Evolutionary conservation across 495 filamentous ascomycete genomes (phyloP).

Genomic region (Halenospora varia): DNA sequence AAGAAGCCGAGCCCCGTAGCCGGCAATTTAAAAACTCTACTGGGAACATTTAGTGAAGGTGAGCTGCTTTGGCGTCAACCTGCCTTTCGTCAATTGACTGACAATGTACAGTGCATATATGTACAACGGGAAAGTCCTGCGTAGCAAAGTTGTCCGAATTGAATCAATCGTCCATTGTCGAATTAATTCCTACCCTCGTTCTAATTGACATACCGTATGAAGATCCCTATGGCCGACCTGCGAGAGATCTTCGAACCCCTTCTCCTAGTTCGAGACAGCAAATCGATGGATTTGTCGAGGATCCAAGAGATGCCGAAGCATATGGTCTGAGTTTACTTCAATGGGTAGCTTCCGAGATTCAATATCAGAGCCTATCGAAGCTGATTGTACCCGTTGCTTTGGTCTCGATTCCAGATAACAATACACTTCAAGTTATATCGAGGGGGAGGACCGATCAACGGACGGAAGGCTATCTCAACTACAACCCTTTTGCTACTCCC

Average conservation of each 20-base stretch:
- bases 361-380: slow-evolving; percentile 65
- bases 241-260: slow-evolving; percentile 28
- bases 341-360: slow-evolving; percentile 65
- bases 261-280: slow-evolving; percentile 39
- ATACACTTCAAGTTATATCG: not conserved
- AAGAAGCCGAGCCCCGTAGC: slow-evolving; percentile 26
- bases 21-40: slow-evolving; percentile 42
- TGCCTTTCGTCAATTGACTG: slow-evolving; percentile 16
- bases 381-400: slow-evolving; percentile 72
- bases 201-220: slow-evolving; percentile 66
- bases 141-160: slow-evolving; percentile 64
- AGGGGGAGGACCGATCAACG: slow-evolving; percentile 6
- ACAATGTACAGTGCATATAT: slow-evolving; percentile 60
- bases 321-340: slow-evolving; percentile 67
- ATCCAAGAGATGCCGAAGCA: slow-evolving; percentile 29
- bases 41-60: slow-evolving; percentile 49
- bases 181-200: slow-evolving; percentile 69
- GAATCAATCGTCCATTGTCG: slow-evolving; percentile 55
- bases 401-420: slow-evolving; percentile 31
- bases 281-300: slow-evolving; percentile 30
- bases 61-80: slow-evolving; percentile 1
- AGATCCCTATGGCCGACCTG: slow-evolving; percentile 34
- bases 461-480: slow-evolving; percentile 10
- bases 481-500: slow-evolving; percentile 25
- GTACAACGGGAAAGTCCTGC: slow-evolving; percentile 65